Conservation (phyloP, 2,329 filamentous ascomycete genomes). For the Fusarium azukiicola region DNA sequence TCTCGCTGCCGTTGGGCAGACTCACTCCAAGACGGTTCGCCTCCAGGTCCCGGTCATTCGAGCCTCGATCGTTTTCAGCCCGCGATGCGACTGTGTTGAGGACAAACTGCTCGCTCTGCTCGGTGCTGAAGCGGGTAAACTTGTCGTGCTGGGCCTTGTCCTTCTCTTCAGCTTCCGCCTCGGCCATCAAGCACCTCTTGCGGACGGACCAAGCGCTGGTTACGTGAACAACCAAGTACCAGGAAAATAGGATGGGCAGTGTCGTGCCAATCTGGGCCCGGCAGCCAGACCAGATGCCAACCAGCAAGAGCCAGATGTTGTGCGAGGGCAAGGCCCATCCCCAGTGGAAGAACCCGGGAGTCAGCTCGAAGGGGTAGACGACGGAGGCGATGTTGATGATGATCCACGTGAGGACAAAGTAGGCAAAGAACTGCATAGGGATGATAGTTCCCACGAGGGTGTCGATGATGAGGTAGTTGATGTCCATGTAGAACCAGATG, state of each 20-base stretch:
- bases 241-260: constrained; percentile 36
- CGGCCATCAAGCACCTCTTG: constrained; percentile 38
- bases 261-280: constrained; percentile 15
- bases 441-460: constrained; percentile 49
- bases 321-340: constrained; percentile 37
- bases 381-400: constrained; percentile 31
- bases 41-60: background rate
- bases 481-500: constrained; percentile 64
- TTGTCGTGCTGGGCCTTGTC: background rate
- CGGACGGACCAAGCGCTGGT: constrained; percentile 39
- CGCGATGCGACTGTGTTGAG: background rate
- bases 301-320: constrained; percentile 32
- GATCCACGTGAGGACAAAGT: constrained; percentile 66
- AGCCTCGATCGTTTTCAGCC: background rate
- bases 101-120: constrained; percentile 6
- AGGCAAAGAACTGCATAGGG: constrained; percentile 62
- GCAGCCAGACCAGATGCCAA: constrained; percentile 40
- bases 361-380: constrained; percentile 40
- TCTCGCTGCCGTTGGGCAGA: constrained; percentile 1
- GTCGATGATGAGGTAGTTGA: constrained; percentile 67
- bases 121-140: constrained; percentile 20
- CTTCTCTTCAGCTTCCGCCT: constrained; percentile 8
- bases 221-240: constrained; percentile 36
- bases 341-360: constrained; percentile 39
- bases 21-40: constrained; percentile 12